Base-by-base conservation (phyloP, 1,284 basidiomycete species). In the Pseudozyma thailandica region DNA sequence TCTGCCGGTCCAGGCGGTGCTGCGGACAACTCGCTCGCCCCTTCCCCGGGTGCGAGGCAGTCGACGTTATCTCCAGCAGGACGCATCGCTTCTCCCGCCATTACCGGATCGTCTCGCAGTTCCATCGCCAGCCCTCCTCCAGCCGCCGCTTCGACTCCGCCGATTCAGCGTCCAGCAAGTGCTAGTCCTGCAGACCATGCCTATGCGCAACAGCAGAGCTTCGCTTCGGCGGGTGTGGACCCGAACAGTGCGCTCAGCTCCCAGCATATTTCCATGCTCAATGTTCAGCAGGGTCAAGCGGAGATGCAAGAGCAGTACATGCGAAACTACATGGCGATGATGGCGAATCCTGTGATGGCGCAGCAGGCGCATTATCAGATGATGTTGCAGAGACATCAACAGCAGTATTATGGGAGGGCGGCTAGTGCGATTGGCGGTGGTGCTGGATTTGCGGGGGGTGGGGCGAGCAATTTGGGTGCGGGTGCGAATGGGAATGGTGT, bases 281-380 rank as follows among this genome's bases (percentile, higher is more conserved):
- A 62, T 49, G 45, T 46, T 13, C 64, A 68, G 33, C 64, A 68
- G 49, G 46, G 45, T 13, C 70, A 68, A 26, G 51, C 59, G 3
- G 70, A 72, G 37, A 49, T 68, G 50, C 70, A 72, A 26, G 63
- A 72, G 41, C 59, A 68, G 39, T 68, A 68, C 50, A 72, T 72
- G 64, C 70, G 63, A 13, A 62, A 63, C 45, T 72, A 72, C 56
- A 72, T 72, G 70, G 70, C 64, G 6, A 72, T 72, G 64, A 63
- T 68, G 60, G 47, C 63, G 12, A 66, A 72, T 10, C 70, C 70
- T 20, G 47, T 64, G 64, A 39, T 68, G 31, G 64, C 64, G 30
- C 63, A 72, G 41, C 70, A 66, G 48, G 62, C 62, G 48, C 69
- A 72, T 18, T 72, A 66, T 35, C 59, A 68, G 52, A 49, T 63